Evolutionary conservation across 805 yeast species (phyloP), one percentile per base, ranked within the genome.

Genomic region (Zygoascus bituminiphila): DNA sequence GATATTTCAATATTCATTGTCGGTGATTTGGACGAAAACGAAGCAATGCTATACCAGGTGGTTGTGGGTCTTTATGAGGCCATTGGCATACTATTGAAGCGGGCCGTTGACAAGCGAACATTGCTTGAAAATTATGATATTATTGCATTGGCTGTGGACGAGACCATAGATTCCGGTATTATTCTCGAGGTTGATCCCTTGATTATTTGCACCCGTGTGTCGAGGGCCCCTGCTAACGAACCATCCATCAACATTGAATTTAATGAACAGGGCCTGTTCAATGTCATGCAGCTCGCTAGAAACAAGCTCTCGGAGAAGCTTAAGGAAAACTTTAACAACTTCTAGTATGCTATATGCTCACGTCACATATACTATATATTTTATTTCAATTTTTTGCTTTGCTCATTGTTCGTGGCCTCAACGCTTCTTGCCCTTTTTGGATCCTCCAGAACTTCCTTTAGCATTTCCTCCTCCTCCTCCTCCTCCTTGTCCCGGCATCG

Each of bases 151-250:
- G 86, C 94, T 3, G 77, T 89, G 40, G 98, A 93, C 65, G 98
- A 93, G 68, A 76, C 94, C 8, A 73, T 93, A 44, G 98, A 93
- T 63, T 95, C 89, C 62, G 98, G 98, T 37, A 79, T 93, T 54
- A 80, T 93, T 49, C 74, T 93, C 57, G 97, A 93, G 65, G 83
- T 88, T 23, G 97, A 93, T 60, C 81, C 95, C 4, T 78, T 83
- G 31, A 80, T 86, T 38, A 85, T 93, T 57, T 89, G 91, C 2
- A 78, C 94, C 14, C 78, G 98, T 68, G 96, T 89, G 22, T 85
- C 98, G n/a, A 78, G 79, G 51, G 81, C 93, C 26, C 95, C 96
- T 42, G 67, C 79, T 29, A 79, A 75, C 54, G 96, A 88, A 57
- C 71, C 75, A 35, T 73, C 62, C 5, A 51, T 62, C 50, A 58